Percentiles rank a stretch among this genome's conserved stretches.
These are phyloP conservation scores for Eutrema yunnanense DNA, from an alignment of 345 rosid genomes.

Conservation along the genomic window DNA sequence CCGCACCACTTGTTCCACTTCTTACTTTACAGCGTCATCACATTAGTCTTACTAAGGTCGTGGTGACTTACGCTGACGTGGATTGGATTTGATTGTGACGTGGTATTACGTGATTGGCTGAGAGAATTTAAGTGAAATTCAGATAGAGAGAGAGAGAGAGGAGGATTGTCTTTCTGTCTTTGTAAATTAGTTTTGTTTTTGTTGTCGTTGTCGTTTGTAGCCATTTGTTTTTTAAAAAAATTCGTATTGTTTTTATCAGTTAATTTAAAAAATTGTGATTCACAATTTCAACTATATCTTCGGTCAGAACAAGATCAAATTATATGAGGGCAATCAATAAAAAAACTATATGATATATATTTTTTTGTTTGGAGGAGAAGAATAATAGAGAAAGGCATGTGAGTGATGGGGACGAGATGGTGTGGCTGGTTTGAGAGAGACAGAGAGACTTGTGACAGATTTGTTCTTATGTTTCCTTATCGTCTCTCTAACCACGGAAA, in stretches of 20 bases:
- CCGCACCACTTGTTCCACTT: background rate
- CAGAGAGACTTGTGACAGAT: slow-evolving; percentile 28
- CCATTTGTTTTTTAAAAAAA: background rate
- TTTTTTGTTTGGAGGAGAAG: background rate
- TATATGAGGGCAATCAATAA: background rate
- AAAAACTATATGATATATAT: background rate
- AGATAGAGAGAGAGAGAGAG: slow-evolving; percentile 8
- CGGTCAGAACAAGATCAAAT: background rate
- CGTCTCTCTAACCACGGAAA: slow-evolving; percentile 12
- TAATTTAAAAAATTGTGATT: background rate
- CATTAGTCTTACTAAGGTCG: slow-evolving; percentile 11
- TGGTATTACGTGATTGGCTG: slow-evolving; percentile 7
- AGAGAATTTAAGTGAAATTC: slow-evolving; percentile 3
- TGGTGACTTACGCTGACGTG: slow-evolving; percentile 10
- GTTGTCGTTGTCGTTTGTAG: background rate
- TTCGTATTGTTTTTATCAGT: background rate
- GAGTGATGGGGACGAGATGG: slow-evolving; percentile 35
- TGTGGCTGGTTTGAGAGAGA: slow-evolving; percentile 32
- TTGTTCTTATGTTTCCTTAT: slow-evolving; percentile 27
- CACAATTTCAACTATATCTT: background rate
- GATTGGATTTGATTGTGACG: slow-evolving; percentile 1
- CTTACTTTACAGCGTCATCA: slow-evolving; percentile 13
- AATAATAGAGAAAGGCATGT: slow-evolving; percentile 31
- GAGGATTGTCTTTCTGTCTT: slow-evolving; percentile 4
- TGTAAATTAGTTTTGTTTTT: slow-evolving; percentile 27